These are phyloP conservation scores for Larix sibirica DNA, from an alignment of 83 land plant genomes.

Conservation along the genomic window DNA sequence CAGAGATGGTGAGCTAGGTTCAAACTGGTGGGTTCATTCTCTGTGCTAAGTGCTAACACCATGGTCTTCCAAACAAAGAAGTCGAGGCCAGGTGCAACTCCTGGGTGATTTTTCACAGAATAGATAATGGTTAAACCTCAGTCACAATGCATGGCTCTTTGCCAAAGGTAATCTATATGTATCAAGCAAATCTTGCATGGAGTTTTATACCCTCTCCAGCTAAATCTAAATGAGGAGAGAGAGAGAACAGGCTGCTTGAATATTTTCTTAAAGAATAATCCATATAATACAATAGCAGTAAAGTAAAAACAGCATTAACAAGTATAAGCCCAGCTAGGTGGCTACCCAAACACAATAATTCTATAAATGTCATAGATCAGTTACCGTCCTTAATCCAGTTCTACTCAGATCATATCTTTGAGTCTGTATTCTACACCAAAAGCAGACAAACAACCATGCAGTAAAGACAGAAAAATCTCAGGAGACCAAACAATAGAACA, in stretches of 20 bases:
- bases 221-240: neutral
- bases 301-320: neutral
- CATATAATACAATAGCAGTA: neutral
- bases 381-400: slow-evolving; percentile 1
- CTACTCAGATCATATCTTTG: neutral
- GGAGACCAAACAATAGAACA: neutral
- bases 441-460: neutral
- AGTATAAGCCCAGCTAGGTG: neutral
- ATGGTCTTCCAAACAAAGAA: no score
- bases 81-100: no score
- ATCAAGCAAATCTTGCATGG: no score
- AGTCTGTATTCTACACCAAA: no score
- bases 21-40: no score
- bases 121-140: no score
- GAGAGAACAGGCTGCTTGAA: neutral
- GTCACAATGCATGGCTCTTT: no score
- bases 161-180: no score
- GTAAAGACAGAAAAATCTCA: no score
- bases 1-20: no score
- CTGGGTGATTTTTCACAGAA: no score
- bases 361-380: neutral
- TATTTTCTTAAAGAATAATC: neutral
- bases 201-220: neutral
- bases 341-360: neutral
- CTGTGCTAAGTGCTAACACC: no score